Base-by-base conservation (phyloP, 2,329 filamentous ascomycete genomes). In the Penicillium sp. region DNA sequence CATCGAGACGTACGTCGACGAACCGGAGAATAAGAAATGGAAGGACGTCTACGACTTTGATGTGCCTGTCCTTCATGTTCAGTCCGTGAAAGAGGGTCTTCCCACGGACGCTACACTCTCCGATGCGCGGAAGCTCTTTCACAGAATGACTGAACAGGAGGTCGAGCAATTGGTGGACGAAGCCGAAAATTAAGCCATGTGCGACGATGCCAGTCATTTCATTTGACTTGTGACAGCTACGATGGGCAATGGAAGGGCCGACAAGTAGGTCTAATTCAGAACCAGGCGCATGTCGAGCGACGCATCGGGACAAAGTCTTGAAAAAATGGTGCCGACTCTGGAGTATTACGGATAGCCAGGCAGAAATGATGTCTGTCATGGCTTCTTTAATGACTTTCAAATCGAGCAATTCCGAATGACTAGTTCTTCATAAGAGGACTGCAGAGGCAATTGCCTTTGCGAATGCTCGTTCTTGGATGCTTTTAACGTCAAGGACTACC, bases 1-100 rank as follows among this genome's bases (percentile, higher is more conserved):
- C 64, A 60, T 75, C 2, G 82, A 86, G 66, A 71, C 84, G 53
- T 78, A 86, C 61, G 81, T 86, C 47, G 83, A 85, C 78, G 73
- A 73, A 3, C 67, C 74, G 0, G 74, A 70, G 4, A 78, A 85
- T 46, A 73, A 80, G 56, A 69, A 75, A 45, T 86, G 84, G 84
- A 85, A 79, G 61, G 71, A 77, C 52, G 68, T 83, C 15, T 86
- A 86, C 61, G 83, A 85, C 45, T 85, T 85, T 54, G 84, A 86
- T 61, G 83, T 83, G 3, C 84, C 84, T 0, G 84, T 86, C 55
- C 74, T 86, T 28, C 84, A 86, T 64, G 74, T 85, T 39, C 81
- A 78, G 33, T 80, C 66, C 65, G 73, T 65, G 54, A 55, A 68
- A 44, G 61, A 70, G 23, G 72, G 76, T 47, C 77, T 77, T 8